A percentile compares a stretch with the other conserved stretches of the same genome.
Conservation (phyloP, 176 grass and related monocot genomes). For the Miscanthus lutarioriparius region DNA sequence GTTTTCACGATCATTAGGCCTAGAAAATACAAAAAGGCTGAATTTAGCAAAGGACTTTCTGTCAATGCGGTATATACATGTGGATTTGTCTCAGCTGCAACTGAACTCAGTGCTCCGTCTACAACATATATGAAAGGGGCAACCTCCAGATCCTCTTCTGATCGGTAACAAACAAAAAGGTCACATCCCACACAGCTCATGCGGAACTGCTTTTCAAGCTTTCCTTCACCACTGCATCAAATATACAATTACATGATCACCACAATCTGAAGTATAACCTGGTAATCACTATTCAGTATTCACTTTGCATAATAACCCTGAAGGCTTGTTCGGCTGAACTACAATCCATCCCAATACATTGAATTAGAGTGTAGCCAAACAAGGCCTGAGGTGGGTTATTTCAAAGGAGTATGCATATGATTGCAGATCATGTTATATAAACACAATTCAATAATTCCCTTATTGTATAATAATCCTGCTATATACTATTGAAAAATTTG, state of each 20-base stretch:
- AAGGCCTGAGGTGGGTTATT: background rate
- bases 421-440: background rate
- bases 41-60: conserved; percentile 34
- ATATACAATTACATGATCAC: conserved; percentile 33
- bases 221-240: conserved; percentile 81
- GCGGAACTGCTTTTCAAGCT: conserved; percentile 89
- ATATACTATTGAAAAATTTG: background rate
- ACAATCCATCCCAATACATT: background rate
- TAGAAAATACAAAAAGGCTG: conserved; percentile 10
- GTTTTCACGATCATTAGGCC: conserved; percentile 7
- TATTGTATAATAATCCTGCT: background rate
- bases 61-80: conserved; percentile 48
- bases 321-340: background rate
- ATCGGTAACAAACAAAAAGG: conserved; percentile 95
- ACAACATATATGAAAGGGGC: conserved; percentile 92
- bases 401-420: background rate
- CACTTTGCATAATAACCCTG: conserved; percentile 21
- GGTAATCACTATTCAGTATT: background rate
- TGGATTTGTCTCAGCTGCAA: conserved; percentile 92
- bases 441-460: background rate
- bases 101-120: conserved; percentile 86
- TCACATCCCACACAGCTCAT: conserved; percentile 89
- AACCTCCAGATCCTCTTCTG: conserved; percentile 82
- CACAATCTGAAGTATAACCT: conserved; percentile 24
- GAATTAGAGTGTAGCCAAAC: background rate